Evolutionary conservation across 371 early-diverging fungal species (phyloP).

Genomic region (Lichtheimia hyalospora): DNA sequence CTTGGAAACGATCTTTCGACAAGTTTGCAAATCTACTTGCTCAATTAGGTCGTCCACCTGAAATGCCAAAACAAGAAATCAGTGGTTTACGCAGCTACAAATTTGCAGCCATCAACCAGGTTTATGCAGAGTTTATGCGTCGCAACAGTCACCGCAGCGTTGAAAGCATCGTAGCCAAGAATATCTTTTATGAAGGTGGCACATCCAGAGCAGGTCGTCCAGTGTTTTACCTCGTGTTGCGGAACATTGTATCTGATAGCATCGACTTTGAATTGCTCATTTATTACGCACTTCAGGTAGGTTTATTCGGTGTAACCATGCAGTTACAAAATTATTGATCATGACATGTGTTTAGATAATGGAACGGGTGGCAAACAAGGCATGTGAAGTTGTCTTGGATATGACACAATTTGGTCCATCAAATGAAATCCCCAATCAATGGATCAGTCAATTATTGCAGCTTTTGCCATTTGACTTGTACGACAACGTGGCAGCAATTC

Average conservation of each 20-base stretch:
- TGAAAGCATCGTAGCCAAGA: slow-evolving; percentile 63
- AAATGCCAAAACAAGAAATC: slow-evolving; percentile 43
- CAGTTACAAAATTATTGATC: not conserved
- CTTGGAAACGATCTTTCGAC: slow-evolving; percentile 61
- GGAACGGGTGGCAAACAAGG: slow-evolving; percentile 57
- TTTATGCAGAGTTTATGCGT: slow-evolving; percentile 80
- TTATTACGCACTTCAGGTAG: slow-evolving; percentile 71
- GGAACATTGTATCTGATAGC: slow-evolving; percentile 72
- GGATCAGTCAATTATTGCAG: slow-evolving; percentile 74
- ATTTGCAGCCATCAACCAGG: slow-evolving; percentile 55
- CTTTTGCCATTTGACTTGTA: slow-evolving; percentile 66
- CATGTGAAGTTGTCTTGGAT: slow-evolving; percentile 83
- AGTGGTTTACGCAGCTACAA: slow-evolving; percentile 47
- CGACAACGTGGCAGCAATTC: slow-evolving; percentile 55
- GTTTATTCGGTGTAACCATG: slow-evolving; percentile 3
- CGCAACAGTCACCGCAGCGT: slow-evolving; percentile 69
- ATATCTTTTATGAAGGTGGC: slow-evolving; percentile 81
- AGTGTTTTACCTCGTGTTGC: slow-evolving; percentile 83
- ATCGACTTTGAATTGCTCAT: slow-evolving; percentile 85
- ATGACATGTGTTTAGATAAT: slow-evolving; percentile 37
- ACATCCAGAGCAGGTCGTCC: slow-evolving; percentile 75
- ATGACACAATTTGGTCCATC: slow-evolving; percentile 76
- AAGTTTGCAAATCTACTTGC: slow-evolving; percentile 81
- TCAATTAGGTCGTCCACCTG: slow-evolving; percentile 78
- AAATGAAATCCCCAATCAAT: slow-evolving; percentile 81